These are phyloP conservation scores for Alternaria tenuissima DNA, from an alignment of 2,329 filamentous ascomycete species.

Conservation along the genomic window DNA sequence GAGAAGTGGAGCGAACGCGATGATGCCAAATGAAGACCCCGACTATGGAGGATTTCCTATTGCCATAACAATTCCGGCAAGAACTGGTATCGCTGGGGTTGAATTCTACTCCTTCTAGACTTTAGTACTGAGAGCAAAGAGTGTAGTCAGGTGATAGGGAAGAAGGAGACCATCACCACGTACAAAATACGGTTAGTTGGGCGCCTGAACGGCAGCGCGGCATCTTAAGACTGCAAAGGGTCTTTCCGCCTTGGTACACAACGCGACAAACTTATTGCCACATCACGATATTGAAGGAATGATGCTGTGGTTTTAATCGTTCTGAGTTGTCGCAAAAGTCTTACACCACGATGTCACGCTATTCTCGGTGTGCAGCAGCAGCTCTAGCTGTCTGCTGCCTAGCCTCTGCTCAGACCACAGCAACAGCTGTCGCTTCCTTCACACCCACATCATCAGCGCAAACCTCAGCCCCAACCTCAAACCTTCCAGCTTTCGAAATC, in stretches of 20 bases:
- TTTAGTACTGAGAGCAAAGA: background rate
- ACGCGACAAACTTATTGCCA: background rate
- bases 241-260: background rate
- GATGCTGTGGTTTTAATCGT: background rate
- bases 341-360: background rate
- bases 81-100: slow-evolving; percentile 49
- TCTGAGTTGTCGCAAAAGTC: background rate
- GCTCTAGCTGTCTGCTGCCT: background rate
- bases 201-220: background rate
- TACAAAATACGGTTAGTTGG: background rate
- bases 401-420: background rate
- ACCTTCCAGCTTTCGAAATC: background rate
- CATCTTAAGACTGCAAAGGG: background rate
- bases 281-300: background rate
- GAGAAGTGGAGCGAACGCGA: slow-evolving; percentile 56
- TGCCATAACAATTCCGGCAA: slow-evolving; percentile 62
- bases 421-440: background rate
- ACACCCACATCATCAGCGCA: background rate
- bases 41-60: slow-evolving; percentile 67
- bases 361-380: background rate
- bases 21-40: slow-evolving; percentile 66
- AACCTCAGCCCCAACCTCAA: background rate
- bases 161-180: background rate
- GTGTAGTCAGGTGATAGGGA: background rate
- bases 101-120: slow-evolving; percentile 16